Conservation (phyloP, 2,329 filamentous ascomycete genomes). For the Chalara sp. region DNA sequence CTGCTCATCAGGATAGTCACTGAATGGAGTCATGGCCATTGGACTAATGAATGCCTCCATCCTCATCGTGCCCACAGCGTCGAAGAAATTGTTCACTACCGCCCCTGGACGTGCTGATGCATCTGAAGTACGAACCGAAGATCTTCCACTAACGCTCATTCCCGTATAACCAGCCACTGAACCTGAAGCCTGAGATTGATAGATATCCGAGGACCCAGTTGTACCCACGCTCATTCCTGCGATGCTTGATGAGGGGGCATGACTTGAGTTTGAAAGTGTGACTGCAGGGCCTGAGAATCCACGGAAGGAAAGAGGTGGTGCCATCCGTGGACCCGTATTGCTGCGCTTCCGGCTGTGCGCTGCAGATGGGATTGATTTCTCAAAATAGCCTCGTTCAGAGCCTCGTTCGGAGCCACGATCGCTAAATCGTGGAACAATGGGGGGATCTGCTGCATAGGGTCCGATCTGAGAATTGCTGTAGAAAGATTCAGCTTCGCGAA, state of each 20-base stretch:
- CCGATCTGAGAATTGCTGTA: conserved; percentile 13
- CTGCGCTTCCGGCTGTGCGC: conserved; percentile 79
- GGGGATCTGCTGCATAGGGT: conserved; percentile 56
- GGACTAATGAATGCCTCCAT: conserved; percentile 95
- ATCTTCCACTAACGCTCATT: conserved; percentile 33
- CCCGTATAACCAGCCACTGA: conserved; percentile 34
- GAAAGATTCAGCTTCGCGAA: conserved; percentile 19
- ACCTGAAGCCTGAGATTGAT: conserved; percentile 45
- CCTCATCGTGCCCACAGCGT: conserved; percentile 81
- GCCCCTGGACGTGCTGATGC: conserved; percentile 23
- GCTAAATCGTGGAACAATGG: conserved; percentile 63
- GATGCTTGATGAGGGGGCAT: conserved; percentile 45
- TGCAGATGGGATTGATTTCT: conserved; percentile 16
- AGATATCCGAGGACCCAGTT: conserved; percentile 53
- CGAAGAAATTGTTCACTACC: conserved; percentile 56
- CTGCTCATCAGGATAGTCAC: conserved; percentile 25
- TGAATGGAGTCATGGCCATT: conserved; percentile 32
- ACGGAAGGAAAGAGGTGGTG: conserved; percentile 66
- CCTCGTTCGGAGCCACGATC: conserved; percentile 37
- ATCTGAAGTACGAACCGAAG: conserved; percentile 26
- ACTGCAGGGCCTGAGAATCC: conserved; percentile 51
- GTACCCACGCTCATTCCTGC: conserved; percentile 51
- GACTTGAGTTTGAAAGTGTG: conserved; percentile 7
- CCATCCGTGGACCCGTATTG: conserved; percentile 73
- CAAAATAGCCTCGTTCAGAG: conserved; percentile 13